Conservation (phyloP, 495 filamentous ascomycete species). For the Penicillium robsamsonii region DNA sequence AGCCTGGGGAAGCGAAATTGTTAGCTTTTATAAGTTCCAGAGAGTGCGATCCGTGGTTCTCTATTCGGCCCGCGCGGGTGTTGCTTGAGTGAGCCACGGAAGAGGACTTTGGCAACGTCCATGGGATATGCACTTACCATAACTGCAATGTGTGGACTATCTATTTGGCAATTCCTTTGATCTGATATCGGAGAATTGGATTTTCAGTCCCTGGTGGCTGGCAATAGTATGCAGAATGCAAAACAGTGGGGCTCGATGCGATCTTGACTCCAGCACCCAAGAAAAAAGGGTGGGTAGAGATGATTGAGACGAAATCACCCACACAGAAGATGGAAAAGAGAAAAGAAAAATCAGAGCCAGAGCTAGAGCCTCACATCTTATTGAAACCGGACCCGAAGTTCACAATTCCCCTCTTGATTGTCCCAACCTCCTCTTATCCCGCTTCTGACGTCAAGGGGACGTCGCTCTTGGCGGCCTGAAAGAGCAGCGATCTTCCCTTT, state of each 20-base stretch:
- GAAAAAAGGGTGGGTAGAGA: background rate
- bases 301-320: constrained; percentile 2
- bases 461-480: constrained; percentile 21
- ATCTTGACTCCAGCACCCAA: background rate
- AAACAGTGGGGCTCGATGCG: constrained; percentile 8
- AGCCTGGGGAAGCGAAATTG: constrained; percentile 13
- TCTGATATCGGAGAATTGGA: background rate
- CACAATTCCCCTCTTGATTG: constrained; percentile 2
- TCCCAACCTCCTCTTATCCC: constrained; percentile 18
- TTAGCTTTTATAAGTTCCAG: constrained; percentile 7
- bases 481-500: constrained; percentile 22
- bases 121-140: constrained; percentile 4
- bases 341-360: background rate
- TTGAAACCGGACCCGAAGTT: background rate
- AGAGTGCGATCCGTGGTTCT: constrained; percentile 5
- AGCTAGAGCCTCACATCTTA: constrained; percentile 9
- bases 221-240: constrained; percentile 9
- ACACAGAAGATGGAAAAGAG: background rate
- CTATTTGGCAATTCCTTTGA: background rate
- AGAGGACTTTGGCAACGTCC: background rate
- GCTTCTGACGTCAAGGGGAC: constrained; percentile 33
- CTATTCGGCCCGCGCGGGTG: constrained; percentile 1
- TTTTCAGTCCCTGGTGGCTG: background rate
- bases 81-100: constrained; percentile 1
- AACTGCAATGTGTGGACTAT: background rate